Conservation (phyloP, 2,329 filamentous ascomycete genomes). For the Colletotrichum sublineola region DNA sequence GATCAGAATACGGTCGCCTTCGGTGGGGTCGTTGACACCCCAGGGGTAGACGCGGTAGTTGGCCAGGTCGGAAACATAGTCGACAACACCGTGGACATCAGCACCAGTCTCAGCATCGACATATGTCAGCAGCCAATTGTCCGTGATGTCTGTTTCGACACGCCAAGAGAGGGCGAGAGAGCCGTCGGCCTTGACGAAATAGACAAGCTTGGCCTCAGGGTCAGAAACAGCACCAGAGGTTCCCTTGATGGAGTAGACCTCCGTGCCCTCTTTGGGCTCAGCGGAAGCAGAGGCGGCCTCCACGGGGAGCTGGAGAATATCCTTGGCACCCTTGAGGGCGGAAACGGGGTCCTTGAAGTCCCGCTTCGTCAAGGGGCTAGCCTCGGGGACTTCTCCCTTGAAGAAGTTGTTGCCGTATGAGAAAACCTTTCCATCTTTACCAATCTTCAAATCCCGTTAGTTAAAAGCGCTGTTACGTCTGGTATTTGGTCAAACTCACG, state of each 20-base stretch:
- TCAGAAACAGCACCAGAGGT: constrained; percentile 60
- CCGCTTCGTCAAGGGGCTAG: constrained; percentile 54
- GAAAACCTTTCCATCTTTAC: constrained; percentile 63
- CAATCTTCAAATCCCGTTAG: constrained; percentile 52
- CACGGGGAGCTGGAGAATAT: constrained; percentile 51
- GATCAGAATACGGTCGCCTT: constrained; percentile 56
- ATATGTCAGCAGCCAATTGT: constrained; percentile 67
- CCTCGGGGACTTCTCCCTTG: constrained; percentile 57
- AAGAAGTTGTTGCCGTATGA: constrained; percentile 64
- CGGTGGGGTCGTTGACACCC: constrained; percentile 64
- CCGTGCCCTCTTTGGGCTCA: constrained; percentile 46
- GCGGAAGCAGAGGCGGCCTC: constrained; percentile 47
- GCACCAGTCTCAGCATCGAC: constrained; percentile 60
- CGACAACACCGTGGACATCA: constrained; percentile 62
- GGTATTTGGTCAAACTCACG: constrained; percentile 51
- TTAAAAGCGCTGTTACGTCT: not conserved
- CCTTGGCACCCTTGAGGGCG: constrained; percentile 58
- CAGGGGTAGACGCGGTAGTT: constrained; percentile 66
- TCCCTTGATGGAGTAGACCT: constrained; percentile 56
- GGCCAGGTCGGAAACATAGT: constrained; percentile 63
- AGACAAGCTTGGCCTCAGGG: constrained; percentile 64
- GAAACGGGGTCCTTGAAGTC: constrained; percentile 57
- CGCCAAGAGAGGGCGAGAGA: constrained; percentile 63
- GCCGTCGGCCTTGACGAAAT: constrained; percentile 61
- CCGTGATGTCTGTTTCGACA: constrained; percentile 64